Evolutionary conservation across 176 grass and related monocot species (phyloP).

Genomic region (Triticum turgidum): DNA sequence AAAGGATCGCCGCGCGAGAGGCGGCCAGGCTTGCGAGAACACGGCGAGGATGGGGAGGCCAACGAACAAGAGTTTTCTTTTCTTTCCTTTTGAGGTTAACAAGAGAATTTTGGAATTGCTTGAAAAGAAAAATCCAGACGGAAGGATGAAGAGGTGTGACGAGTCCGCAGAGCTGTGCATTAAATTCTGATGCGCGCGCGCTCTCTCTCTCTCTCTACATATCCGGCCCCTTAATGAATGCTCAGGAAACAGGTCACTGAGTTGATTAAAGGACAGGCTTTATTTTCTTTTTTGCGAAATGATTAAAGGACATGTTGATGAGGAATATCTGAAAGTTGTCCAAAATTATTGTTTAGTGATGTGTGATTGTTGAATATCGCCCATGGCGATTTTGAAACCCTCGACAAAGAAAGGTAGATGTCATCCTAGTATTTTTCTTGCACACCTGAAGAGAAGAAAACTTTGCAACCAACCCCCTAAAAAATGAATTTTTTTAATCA

Average conservation of each 20-base stretch:
- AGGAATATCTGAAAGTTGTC: background rate
- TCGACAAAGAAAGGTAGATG: background rate
- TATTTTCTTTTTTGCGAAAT: background rate
- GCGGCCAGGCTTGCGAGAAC: background rate
- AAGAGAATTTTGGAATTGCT: constrained; percentile 26
- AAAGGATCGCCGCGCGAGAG: background rate
- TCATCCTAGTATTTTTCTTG: background rate
- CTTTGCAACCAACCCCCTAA: background rate
- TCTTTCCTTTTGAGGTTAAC: too few relatives aligned
- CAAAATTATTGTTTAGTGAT: background rate
- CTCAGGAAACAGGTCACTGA: constrained; percentile 16
- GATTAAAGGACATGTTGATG: constrained; percentile 31
- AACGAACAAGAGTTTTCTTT: constrained; percentile 24
- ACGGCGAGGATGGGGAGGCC: background rate
- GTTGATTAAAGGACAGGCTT: background rate
- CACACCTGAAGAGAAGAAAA: background rate
- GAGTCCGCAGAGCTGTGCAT: constrained; percentile 33
- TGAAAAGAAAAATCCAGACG: constrained; percentile 31
- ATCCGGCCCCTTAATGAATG: constrained; percentile 11
- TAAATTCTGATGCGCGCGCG: constrained; percentile 30
- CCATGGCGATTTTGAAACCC: background rate
- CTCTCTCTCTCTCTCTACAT: constrained; percentile 23
- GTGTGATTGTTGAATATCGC: background rate
- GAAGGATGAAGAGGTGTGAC: constrained; percentile 29
- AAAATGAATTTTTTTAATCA: background rate